phyloP scores from a whole-genome alignment of 768 basidiomycete species.

The Collybia mongolica region DNA sequence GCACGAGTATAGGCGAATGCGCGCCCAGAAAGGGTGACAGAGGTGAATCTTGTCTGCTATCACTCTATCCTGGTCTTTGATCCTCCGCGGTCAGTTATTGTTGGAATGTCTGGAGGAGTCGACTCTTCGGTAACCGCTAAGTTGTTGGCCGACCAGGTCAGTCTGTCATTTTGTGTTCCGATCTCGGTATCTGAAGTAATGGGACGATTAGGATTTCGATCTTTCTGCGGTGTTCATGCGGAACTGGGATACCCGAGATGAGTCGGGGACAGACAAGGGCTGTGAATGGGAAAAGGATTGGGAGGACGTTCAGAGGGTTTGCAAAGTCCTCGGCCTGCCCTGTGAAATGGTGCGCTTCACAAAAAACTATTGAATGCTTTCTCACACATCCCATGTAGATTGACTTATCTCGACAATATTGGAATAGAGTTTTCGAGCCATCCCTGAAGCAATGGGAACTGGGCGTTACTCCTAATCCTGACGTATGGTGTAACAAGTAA shows the following conservation, averaged over 20 bases:
- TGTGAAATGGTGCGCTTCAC: constrained; percentile 58
- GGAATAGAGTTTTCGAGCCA: constrained; percentile 89
- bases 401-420: constrained; percentile 89
- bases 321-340: constrained; percentile 70
- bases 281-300: constrained; percentile 98
- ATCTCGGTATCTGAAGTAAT: background rate
- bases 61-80: background rate
- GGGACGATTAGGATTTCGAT: constrained; percentile 60
- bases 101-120: constrained; percentile 95
- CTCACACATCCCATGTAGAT: constrained; percentile 42
- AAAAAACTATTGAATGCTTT: background rate
- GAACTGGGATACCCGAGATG: constrained; percentile 91
- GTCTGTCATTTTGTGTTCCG: constrained; percentile 6
- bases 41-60: constrained; percentile 15
- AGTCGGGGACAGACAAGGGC: constrained; percentile 72
- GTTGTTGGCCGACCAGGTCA: constrained; percentile 66
- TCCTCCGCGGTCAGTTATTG: constrained; percentile 56
- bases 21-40: constrained; percentile 28
- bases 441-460: constrained; percentile 73
- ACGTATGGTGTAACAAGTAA: constrained; percentile 88
- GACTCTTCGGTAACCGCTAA: constrained; percentile 90
- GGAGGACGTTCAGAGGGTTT: constrained; percentile 85
- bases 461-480: constrained; percentile 89
- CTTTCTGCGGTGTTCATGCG: constrained; percentile 92
- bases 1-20: constrained; percentile 5